Percentiles rank a stretch among this genome's conserved stretches.
Conservation (phyloP, 2,329 filamentous ascomycete genomes). For the Diaporthe ampelina region DNA sequence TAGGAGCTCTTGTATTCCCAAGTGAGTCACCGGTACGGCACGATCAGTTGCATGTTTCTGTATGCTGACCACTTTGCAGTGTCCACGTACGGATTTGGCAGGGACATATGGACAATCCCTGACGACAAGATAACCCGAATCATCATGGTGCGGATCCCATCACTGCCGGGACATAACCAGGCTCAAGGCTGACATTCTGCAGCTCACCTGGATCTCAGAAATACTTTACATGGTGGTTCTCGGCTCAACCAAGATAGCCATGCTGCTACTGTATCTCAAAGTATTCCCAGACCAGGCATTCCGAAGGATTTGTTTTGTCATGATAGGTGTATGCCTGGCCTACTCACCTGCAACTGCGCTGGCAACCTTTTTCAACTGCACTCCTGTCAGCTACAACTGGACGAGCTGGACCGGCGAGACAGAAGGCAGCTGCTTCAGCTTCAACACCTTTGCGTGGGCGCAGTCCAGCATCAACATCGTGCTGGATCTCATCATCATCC, state of each 20-base stretch:
- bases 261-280: slow-evolving; percentile 10
- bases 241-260: slow-evolving; percentile 7
- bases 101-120: slow-evolving; percentile 22
- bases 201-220: slow-evolving; percentile 23
- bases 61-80: neutral
- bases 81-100: slow-evolving; percentile 16
- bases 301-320: neutral
- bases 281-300: slow-evolving; percentile 15
- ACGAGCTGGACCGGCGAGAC: slow-evolving; percentile 10
- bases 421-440: neutral
- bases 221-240: slow-evolving; percentile 7
- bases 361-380: slow-evolving; percentile 17
- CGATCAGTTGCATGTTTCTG: neutral
- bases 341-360: neutral
- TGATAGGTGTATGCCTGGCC: slow-evolving; percentile 8
- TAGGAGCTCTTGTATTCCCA: neutral
- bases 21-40: neutral
- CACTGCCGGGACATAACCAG: neutral
- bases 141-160: slow-evolving; percentile 1
- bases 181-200: slow-evolving; percentile 3
- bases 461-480: slow-evolving; percentile 5
- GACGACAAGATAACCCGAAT: neutral
- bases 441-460: slow-evolving; percentile 5
- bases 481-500: slow-evolving; percentile 21
- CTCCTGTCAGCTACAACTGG: slow-evolving; percentile 26